A percentile compares a stretch with the other conserved stretches of the same genome.
These are phyloP conservation scores for Scenedesmus sp. DNA, from an alignment of 163 green algal species.

Conservation along the genomic window DNA sequence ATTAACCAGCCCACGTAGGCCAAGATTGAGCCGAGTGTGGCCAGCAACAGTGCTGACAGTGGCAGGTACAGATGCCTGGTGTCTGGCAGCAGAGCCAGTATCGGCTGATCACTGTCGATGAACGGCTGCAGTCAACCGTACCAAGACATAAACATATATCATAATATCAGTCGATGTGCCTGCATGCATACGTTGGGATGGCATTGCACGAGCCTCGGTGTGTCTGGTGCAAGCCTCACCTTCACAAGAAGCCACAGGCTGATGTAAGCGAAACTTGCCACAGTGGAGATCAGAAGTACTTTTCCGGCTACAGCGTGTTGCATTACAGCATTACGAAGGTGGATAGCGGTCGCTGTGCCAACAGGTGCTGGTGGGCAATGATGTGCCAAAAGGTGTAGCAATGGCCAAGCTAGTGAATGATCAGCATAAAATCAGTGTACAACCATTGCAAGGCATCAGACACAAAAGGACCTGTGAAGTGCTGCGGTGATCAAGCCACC, in stretches of 20 bases:
- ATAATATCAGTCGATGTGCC: not conserved
- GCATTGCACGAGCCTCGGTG: not conserved
- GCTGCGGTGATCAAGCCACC: no score
- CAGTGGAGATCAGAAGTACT: not conserved
- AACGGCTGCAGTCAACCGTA: slow-evolving; percentile 33
- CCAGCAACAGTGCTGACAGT: not conserved
- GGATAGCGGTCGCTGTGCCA: not conserved
- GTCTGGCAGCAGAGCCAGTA: slow-evolving; percentile 32
- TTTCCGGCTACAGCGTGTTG: not conserved
- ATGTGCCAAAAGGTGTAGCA: no score
- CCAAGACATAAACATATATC: not conserved
- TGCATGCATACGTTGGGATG: not conserved
- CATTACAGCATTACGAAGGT: not conserved
- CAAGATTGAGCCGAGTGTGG: not conserved
- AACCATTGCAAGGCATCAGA: no score
- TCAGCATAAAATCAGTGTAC: not conserved
- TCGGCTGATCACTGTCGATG: slow-evolving; percentile 39
- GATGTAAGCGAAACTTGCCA: not conserved
- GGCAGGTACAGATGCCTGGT: slow-evolving; percentile 28
- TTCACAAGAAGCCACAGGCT: slow-evolving; percentile 43
- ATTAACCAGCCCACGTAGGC: slow-evolving; percentile 25
- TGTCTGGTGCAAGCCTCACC: slow-evolving; percentile 11
- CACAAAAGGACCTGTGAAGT: no score
- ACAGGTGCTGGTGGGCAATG: not conserved
- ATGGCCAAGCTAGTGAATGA: not conserved